These are phyloP conservation scores for Psilocybe tampanensis DNA, from an alignment of 768 basidiomycete species.

Conservation along the genomic window DNA sequence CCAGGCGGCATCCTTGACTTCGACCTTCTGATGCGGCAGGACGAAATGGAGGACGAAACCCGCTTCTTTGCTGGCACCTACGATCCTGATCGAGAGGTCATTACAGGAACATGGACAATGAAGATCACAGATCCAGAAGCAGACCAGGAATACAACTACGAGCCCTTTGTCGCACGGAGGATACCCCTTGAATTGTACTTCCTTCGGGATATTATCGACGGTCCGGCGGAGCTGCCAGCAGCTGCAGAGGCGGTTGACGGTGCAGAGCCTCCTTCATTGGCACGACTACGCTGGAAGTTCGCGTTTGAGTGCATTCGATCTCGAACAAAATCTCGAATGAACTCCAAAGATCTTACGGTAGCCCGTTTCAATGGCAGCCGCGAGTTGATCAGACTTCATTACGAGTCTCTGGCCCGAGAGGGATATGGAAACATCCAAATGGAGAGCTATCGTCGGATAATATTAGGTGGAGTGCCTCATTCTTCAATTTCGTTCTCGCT, in stretches of 20 bases:
- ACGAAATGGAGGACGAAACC: not conserved
- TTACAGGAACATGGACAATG: not conserved
- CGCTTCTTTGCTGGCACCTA: not conserved
- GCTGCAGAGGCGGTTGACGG: not conserved
- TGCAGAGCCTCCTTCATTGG: not conserved
- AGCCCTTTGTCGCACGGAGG: not conserved
- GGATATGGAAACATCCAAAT: not conserved
- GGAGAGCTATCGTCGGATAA: not conserved
- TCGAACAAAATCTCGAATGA: not conserved
- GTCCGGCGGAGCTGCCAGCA: not conserved
- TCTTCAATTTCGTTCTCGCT: not conserved
- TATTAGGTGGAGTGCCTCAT: not conserved
- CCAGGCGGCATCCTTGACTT: not conserved
- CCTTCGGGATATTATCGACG: not conserved
- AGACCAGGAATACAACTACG: not conserved
- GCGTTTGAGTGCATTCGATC: not conserved
- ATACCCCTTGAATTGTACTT: not conserved
- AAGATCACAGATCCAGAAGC: not conserved
- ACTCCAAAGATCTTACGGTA: not conserved
- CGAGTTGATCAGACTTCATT: not conserved
- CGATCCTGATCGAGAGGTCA: not conserved
- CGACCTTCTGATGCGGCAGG: not conserved
- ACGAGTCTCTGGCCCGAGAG: not conserved
- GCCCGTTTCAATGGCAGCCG: not conserved
- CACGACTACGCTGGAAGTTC: not conserved